phyloP scores from a whole-genome alignment of 345 rosid genomes.

The Citropsis articulata region DNA sequence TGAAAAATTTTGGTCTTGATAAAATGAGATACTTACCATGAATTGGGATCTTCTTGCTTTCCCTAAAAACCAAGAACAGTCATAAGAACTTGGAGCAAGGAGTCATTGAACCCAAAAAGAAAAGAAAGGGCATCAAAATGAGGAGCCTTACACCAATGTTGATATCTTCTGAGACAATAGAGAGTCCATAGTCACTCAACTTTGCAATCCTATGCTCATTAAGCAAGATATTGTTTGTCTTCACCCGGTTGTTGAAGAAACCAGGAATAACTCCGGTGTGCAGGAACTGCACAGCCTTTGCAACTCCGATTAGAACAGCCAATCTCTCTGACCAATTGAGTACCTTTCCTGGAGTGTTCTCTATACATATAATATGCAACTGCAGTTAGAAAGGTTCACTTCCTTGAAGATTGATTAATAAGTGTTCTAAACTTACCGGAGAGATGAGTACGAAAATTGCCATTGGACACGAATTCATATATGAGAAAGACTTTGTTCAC shows the following conservation, averaged over 20 bases:
- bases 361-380: constrained; percentile 25
- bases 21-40: constrained; percentile 28
- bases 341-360: constrained; percentile 28
- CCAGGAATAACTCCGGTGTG: constrained; percentile 89
- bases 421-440: constrained; percentile 32
- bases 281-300: constrained; percentile 73
- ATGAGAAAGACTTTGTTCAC: constrained; percentile 41
- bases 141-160: constrained; percentile 34
- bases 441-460: constrained; percentile 42
- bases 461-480: constrained; percentile 39
- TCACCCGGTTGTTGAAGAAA: constrained; percentile 65
- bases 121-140: background rate
- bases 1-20: background rate
- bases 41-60: constrained; percentile 28
- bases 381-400: constrained; percentile 12
- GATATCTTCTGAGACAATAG: constrained; percentile 58
- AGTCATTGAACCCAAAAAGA: background rate
- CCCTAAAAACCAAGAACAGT: constrained; percentile 28
- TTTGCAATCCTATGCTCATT: constrained; percentile 61
- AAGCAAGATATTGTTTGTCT: constrained; percentile 61
- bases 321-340: constrained; percentile 73
- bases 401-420: background rate
- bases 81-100: background rate
- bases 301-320: constrained; percentile 51
- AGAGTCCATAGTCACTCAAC: constrained; percentile 75